Evolutionary conservation across 352 stramenopile genomes (phyloP).

Genomic region (Phytopythium boreale): DNA sequence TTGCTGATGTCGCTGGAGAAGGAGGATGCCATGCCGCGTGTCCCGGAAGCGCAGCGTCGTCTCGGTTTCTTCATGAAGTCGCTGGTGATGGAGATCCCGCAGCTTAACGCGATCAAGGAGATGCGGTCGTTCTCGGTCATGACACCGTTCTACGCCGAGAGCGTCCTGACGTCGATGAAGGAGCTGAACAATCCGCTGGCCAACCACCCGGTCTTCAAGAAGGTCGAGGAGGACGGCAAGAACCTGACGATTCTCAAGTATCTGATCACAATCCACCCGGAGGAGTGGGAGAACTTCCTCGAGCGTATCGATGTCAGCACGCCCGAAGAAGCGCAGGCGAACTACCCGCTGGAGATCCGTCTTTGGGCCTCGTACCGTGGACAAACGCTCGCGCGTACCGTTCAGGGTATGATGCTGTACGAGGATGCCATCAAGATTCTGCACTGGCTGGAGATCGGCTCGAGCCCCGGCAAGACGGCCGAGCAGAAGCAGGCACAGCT

Average conservation of each 20-base stretch:
- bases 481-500: constrained; percentile 75
- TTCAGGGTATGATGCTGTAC: constrained; percentile 84
- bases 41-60: constrained; percentile 67
- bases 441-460: constrained; percentile 80
- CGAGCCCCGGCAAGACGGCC: constrained; percentile 49
- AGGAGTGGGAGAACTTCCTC: constrained; percentile 81
- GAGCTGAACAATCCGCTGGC: constrained; percentile 67
- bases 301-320: constrained; percentile 66
- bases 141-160: constrained; percentile 78
- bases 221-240: constrained; percentile 71
- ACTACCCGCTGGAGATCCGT: constrained; percentile 69
- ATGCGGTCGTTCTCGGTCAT: constrained; percentile 84
- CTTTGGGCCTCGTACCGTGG: constrained; percentile 77
- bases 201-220: constrained; percentile 72
- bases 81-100: constrained; percentile 75
- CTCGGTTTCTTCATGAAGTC: constrained; percentile 83
- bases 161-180: constrained; percentile 55
- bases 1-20: constrained; percentile 71
- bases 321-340: constrained; percentile 55
- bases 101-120: constrained; percentile 67
- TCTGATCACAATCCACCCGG: constrained; percentile 69
- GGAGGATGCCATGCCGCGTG: constrained; percentile 64
- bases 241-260: constrained; percentile 85
- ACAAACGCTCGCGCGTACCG: constrained; percentile 69
- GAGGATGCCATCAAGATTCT: constrained; percentile 83